A percentile compares a stretch with the other conserved stretches of the same genome.
Conservation (phyloP, 768 basidiomycete species). For the Lanmaoa rubissima region DNA sequence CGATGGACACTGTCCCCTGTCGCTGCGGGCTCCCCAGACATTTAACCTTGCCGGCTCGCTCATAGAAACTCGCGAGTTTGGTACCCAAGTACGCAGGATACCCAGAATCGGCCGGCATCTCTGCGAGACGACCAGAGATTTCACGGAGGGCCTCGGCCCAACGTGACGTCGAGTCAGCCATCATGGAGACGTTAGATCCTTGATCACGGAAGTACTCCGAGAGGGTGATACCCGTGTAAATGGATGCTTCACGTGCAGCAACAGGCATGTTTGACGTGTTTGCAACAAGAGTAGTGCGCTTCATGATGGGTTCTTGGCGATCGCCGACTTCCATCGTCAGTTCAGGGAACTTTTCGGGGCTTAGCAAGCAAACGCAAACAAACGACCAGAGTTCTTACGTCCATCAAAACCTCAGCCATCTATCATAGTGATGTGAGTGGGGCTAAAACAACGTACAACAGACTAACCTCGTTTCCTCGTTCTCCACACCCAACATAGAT, state of each 20-base stretch:
- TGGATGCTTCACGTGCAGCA: constrained; percentile 97
- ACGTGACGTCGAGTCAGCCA: constrained; percentile 98
- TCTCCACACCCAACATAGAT: constrained; percentile 99
- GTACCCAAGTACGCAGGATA: constrained; percentile 97
- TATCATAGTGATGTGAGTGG: constrained; percentile 29
- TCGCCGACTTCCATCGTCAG: constrained; percentile 89
- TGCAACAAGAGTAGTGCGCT: constrained; percentile 96
- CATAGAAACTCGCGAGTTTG: constrained; percentile 97
- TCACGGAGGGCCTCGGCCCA: constrained; percentile 99
- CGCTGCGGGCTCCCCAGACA: constrained; percentile 88
- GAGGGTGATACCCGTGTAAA: constrained; percentile 98
- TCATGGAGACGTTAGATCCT: constrained; percentile 96
- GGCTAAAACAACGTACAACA: constrained; percentile 36
- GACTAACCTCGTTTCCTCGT: constrained; percentile 87
- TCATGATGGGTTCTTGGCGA: constrained; percentile 99
- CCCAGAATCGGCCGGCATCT: constrained; percentile 99
- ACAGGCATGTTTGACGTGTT: constrained; percentile 99
- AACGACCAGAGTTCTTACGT: constrained; percentile 45
- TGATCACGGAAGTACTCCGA: constrained; percentile 99
- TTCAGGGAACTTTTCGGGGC: constrained; percentile 65
- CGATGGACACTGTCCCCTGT: constrained; percentile 94
- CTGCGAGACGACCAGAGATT: constrained; percentile 97
- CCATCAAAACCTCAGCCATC: constrained; percentile 99
- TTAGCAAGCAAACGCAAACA: constrained; percentile 13
- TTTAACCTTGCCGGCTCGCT: constrained; percentile 94